A percentile compares a stretch with the other conserved stretches of the same genome.
phyloP scores from a whole-genome alignment of 306 rosid genomes.

The Acacia melanoxylon region DNA sequence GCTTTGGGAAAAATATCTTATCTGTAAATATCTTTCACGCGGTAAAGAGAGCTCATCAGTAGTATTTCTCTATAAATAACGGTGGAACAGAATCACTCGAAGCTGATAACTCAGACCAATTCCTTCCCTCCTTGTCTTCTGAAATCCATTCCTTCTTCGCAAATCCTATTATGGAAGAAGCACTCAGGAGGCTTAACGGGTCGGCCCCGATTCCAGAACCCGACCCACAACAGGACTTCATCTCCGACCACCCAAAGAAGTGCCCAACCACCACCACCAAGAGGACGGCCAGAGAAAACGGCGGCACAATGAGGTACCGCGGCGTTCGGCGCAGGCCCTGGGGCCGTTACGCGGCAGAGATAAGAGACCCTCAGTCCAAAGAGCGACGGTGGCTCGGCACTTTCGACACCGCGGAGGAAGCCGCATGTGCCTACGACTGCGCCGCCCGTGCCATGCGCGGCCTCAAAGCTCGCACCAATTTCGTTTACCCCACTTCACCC shows the following conservation, averaged over 20 bases:
- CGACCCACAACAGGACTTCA: background rate
- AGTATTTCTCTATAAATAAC: too few relatives aligned
- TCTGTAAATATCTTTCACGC: too few relatives aligned
- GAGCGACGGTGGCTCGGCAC: slow-evolving; percentile 97
- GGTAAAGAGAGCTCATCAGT: too few relatives aligned
- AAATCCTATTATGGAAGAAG: slow-evolving; percentile 52
- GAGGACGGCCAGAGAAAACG: slow-evolving; percentile 42
- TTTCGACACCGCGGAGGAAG: slow-evolving; percentile 96
- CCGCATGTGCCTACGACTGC: slow-evolving; percentile 92
- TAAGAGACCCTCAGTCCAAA: slow-evolving; percentile 85
- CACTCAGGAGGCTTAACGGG: slow-evolving; percentile 58
- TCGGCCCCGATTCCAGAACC: slow-evolving; percentile 28
- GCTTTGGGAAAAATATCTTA: too few relatives aligned
- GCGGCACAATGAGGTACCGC: slow-evolving; percentile 59
- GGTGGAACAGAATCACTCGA: too few relatives aligned
- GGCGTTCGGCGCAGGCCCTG: slow-evolving; percentile 93
- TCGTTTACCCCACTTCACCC: slow-evolving; percentile 61
- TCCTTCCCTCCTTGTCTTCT: background rate
- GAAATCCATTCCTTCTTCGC: background rate
- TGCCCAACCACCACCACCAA: slow-evolving; percentile 24
- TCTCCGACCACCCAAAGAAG: slow-evolving; percentile 25
- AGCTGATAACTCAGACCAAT: too few relatives aligned
- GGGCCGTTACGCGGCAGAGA: slow-evolving; percentile 98
- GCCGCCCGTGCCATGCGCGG: slow-evolving; percentile 98
- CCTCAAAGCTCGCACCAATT: slow-evolving; percentile 84